Evolutionary conservation across 2,329 filamentous ascomycete genomes (phyloP), one percentile per base, ranked within the genome.

Genomic region (Coniochaeta ligniaria): DNA sequence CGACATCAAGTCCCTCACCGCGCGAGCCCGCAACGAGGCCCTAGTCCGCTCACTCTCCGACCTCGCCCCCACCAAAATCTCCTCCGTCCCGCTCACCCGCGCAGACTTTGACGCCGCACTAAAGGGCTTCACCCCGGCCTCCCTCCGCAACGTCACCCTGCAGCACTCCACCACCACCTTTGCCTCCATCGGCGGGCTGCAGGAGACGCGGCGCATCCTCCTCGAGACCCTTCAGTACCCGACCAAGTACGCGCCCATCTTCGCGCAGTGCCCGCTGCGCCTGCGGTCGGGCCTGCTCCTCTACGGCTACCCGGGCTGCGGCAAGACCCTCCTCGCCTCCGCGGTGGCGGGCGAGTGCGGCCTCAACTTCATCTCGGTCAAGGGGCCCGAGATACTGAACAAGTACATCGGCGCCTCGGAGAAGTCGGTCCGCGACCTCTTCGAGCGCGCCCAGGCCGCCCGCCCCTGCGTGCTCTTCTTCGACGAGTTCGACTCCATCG

Each of bases 361-460:
- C 0, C 86, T 99, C 63, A 99, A 99, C 74, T 99, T 99, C 75
- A 99, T 99, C 74, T 93, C 89, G 45, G 95, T 99, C 70, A 99
- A 99, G 76, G 95, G 95, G 0, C 95, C 95, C 0, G 96, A 99
- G 74, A 98, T 99, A 62, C 78, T 99, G 60, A 99, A 99, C 80
- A 99, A 99, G 76, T 99, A 99, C 73, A 99, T 99, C 62, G 95
- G 95, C 70, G 95, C 95, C 0, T 96, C 91, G 31, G 95, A 99
- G 70, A 99, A 99, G 80, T 92, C 88, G 63, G 93, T 99, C 7
- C 87, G 96, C 47, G 95, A 99, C 72, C 80, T 99, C 1, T 99
- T 99, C 69, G 94, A 96, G 71, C 86, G 95, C 47, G 95, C 95
- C 0, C 87, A 89, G 70, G 94, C 95, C 3, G 95, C 95, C 5